Base-by-base conservation (phyloP, 208 protist species). In the Acanthamoeba royreba region DNA sequence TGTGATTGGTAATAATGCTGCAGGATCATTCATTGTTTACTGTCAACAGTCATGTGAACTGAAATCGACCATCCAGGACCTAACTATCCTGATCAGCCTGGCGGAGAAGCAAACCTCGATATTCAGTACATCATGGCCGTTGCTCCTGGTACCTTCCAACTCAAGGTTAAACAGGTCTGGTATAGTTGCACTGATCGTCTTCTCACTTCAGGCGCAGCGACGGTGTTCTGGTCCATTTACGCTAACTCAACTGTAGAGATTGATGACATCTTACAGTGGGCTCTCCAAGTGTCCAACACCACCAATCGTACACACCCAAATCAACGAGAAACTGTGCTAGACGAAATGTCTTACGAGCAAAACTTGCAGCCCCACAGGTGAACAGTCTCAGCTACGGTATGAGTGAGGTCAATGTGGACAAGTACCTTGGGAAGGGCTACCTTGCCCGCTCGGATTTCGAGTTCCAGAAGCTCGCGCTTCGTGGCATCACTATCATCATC, bases 401-500 rank as follows among this genome's bases (percentile, higher is more conserved):
- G 69, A 87, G 53, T 52, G 92, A 94, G 52, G 9, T 9, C 5
- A 86, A 93, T 25, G 91, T 93, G 1, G 91, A 93, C 38, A 35
- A n/a, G 5, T 94, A 49, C 28, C 35, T 72, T 31, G 69, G 72
- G 25, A 17, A 49, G 22, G 92, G 72, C 38, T 94, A 94, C 25
- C 28, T 94, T 5, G 55, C 45, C 22, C 4, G 93, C 15, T 86
- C 45, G 4, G 58, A 95, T 8, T n/a, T 43, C 7, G 61, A 92
- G 33, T 79, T 79, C 66, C 66, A 79, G 66, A 79, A 79, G 66
- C 22, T 31, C 31, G 66, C 19, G 22, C 25, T 61, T 17, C 17
- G 52, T 28, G 95, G 95, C 46, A 43, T 95, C 25, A 93, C 95
- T 38, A n/a, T 96, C 13, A 42, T 96, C 8, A 89, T 81, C 25